These are phyloP conservation scores for Carex parvula DNA, from an alignment of 176 grass and related monocot species.

Conservation along the genomic window DNA sequence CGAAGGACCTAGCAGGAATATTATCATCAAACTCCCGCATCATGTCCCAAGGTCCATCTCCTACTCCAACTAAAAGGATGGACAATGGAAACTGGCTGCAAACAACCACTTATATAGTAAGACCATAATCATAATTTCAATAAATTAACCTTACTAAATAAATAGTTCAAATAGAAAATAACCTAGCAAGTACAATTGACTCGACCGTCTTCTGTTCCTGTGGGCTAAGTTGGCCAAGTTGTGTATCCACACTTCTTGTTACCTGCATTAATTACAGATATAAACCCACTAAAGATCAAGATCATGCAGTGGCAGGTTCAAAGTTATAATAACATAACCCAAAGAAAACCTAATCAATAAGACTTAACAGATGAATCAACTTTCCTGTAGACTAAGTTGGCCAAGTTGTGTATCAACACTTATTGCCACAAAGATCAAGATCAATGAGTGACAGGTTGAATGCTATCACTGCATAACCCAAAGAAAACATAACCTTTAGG, in stretches of 20 bases:
- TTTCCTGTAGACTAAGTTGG: constrained; percentile 31
- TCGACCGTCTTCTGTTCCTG: constrained; percentile 46
- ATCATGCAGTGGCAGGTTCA: neutral
- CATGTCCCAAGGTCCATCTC: constrained; percentile 52
- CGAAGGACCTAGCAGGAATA: constrained; percentile 45
- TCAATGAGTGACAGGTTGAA: neutral
- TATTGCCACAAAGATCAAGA: constrained; percentile 12
- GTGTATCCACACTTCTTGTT: constrained; percentile 44
- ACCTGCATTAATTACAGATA: constrained; percentile 25
- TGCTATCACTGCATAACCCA: neutral
- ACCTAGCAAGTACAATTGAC: constrained; percentile 48
- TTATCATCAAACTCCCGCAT: constrained; percentile 49
- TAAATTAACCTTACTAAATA: neutral
- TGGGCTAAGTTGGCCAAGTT: constrained; percentile 31
- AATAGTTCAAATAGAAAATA: constrained; percentile 4
- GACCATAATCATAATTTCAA: constrained; percentile 12
- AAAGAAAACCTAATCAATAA: neutral
- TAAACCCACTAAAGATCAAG: neutral
- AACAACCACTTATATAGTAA: constrained; percentile 4
- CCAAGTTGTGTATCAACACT: constrained; percentile 27
- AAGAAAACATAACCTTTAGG: neutral
- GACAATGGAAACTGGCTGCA: constrained; percentile 43
- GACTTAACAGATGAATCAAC: constrained; percentile 17
- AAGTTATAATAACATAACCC: neutral
- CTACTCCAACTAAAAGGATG: constrained; percentile 50